These are phyloP conservation scores for Trebouxiophyceae sp. DNA, from an alignment of 163 green algal species.

Conservation along the genomic window DNA sequence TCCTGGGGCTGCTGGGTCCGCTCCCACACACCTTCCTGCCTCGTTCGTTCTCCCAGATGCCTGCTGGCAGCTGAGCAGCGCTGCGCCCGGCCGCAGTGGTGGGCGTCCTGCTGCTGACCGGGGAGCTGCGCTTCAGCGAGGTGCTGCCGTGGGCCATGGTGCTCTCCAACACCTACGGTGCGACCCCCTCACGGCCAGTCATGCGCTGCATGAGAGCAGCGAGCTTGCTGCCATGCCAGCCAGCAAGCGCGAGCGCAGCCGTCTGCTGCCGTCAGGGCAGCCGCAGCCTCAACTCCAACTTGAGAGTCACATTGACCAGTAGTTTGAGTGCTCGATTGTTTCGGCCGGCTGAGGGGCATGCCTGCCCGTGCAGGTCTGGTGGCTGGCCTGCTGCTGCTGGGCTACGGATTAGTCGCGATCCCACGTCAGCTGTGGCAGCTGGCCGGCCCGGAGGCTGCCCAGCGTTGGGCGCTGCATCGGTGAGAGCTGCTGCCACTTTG, in stretches of 20 bases:
- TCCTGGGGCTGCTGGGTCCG: conserved; percentile 10
- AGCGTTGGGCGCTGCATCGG: conserved; percentile 34
- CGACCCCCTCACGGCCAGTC: no score
- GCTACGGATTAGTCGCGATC: conserved; percentile 78
- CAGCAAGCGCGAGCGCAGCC: no score
- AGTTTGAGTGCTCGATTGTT: no score
- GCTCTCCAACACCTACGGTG: conserved; percentile 73
- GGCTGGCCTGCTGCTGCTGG: conserved; percentile 56
- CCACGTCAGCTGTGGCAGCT: conserved; percentile 57
- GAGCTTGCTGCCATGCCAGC: no score
- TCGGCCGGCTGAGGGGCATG: neutral
- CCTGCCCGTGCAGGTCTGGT: conserved; percentile 37
- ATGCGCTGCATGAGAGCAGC: no score
- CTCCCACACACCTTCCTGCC: neutral
- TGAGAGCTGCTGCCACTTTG: neutral
- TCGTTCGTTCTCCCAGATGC: neutral
- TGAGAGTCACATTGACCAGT: no score
- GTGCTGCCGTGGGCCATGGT: conserved; percentile 53
- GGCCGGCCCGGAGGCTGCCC: conserved; percentile 35
- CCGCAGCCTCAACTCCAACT: no score
- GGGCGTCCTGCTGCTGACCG: conserved; percentile 37
- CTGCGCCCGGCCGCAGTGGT: neutral
- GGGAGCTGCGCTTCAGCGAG: conserved; percentile 31
- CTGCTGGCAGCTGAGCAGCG: neutral
- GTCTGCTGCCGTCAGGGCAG: no score